phyloP scores from a whole-genome alignment of 2,329 filamentous ascomycete species.

The Grosmannia serpens region DNA sequence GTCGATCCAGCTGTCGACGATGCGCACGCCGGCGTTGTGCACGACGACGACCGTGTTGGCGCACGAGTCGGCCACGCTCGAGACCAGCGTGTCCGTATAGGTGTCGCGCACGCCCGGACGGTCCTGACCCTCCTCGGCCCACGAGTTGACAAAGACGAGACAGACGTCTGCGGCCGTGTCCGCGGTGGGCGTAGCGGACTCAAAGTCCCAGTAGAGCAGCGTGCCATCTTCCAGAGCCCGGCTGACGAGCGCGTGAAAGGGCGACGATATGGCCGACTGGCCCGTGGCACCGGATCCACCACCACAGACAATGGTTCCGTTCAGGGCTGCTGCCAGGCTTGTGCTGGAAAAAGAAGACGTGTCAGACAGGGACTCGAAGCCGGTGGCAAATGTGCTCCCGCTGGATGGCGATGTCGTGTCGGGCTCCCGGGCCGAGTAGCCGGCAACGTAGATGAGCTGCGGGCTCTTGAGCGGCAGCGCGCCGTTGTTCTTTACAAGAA shows the following conservation, averaged over 20 bases:
- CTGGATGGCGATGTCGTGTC: conserved; percentile 38
- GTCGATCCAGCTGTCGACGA: conserved; percentile 49
- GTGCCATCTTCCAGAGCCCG: conserved; percentile 43
- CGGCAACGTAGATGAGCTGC: conserved; percentile 43
- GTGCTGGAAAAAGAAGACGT: too few relatives aligned
- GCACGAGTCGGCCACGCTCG: conserved; percentile 36
- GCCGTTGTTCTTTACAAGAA: conserved; percentile 65
- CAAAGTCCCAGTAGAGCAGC: conserved; percentile 41
- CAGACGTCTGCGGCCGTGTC: conserved; percentile 41
- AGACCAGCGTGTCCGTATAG: conserved; percentile 36
- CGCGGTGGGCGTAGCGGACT: conserved; percentile 40
- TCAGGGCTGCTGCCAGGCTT: too few relatives aligned
- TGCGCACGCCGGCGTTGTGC: conserved; percentile 48
- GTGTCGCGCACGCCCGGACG: conserved; percentile 47
- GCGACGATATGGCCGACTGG: conserved; percentile 28
- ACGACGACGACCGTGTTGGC: conserved; percentile 48
- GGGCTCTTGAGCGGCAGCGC: conserved; percentile 52
- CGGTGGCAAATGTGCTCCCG: too few relatives aligned
- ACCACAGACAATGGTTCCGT: conserved; percentile 38
- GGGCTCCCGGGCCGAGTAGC: conserved; percentile 45
- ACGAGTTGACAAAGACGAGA: conserved; percentile 43
- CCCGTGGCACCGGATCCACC: conserved; percentile 38
- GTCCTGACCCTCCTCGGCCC: conserved; percentile 53
- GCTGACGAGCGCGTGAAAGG: conserved; percentile 22
- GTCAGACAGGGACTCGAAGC: too few relatives aligned